Base-by-base conservation (phyloP, 2,329 filamentous ascomycete genomes). In the Cryphonectria radicalis region DNA sequence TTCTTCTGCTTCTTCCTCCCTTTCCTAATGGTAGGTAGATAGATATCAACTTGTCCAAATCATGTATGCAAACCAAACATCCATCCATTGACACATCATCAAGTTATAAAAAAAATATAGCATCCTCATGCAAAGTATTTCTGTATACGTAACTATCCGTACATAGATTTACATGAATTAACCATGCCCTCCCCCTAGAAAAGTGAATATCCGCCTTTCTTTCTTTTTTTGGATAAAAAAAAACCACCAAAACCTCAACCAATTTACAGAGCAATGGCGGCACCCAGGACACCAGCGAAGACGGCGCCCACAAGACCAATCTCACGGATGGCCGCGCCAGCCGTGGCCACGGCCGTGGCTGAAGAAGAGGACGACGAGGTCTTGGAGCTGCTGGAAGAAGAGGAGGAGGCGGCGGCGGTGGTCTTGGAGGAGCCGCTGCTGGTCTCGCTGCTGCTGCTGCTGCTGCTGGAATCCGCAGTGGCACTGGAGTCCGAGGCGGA, bases 261-360 rank as follows among this genome's bases (percentile, higher is more conserved):
- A 32, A 32, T 32, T 73, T 66, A 73, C 37, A 73, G 66, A 55
- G 66, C 69, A 57, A 71, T 63, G 40, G 59, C 69, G 17, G 67
- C 69, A 17, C 71, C 71, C 25, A 73, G 43, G n/a, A 71, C 69
- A 37, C 69, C 69, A 32, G 66, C 71, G 22, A 73, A 63, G 53
- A 73, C 66, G 14, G 66, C 71, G 25, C 71, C 71, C 2, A 68
- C 46, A 7, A 71, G 46, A 6, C 69, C 71, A 6, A 32, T 43
- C 69, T 71, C 71, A 8, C 69, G 71, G 4, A 64, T 13, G 14
- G 69, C 55, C 14, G 69, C 71, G 28, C 68, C 70, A 40, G 70
- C 70, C 1, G 70, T 72, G 43, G 50, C 60, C 11, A 8, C 55
- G n/a, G 63, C 69, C 35, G 69, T 63, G 35, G 64, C 35, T 3